phyloP scores from a whole-genome alignment of 1,284 basidiomycete species.

The Wallemia ichthyophaga region DNA sequence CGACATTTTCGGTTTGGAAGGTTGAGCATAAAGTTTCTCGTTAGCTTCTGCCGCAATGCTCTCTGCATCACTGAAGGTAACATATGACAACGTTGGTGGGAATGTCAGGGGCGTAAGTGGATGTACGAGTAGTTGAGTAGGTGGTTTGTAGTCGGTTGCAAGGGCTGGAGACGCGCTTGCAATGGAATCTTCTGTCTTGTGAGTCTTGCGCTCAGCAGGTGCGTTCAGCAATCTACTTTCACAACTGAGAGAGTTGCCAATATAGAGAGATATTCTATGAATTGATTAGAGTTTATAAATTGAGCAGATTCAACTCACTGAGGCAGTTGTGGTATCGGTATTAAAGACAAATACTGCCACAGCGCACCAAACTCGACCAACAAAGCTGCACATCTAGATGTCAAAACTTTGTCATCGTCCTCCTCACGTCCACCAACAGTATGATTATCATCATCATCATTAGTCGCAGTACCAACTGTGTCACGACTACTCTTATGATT shows the following conservation, averaged over 20 bases:
- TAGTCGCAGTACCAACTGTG: not conserved
- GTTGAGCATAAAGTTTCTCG: not conserved
- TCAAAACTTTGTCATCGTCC: not conserved
- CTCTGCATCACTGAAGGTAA: not conserved
- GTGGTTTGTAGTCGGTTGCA: not conserved
- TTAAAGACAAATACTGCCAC: not conserved
- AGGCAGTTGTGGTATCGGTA: not conserved
- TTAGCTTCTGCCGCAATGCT: not conserved
- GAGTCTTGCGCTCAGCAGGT: not conserved
- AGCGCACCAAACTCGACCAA: not conserved
- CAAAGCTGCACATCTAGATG: not conserved
- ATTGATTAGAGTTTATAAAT: no score
- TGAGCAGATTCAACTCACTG: not conserved
- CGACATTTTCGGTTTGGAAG: not conserved
- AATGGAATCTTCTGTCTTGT: not conserved
- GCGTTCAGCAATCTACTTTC: not conserved
- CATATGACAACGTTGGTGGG: not conserved
- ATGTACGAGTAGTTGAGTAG: not conserved
- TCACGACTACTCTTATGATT: not conserved
- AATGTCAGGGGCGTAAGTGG: not conserved
- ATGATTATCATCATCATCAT: not conserved
- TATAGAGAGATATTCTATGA: not conserved
- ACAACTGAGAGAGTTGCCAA: not conserved
- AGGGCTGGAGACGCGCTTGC: not conserved
- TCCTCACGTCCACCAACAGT: not conserved